phyloP scores from a whole-genome alignment of 2,329 filamentous ascomycete genomes.

The Aspergillus japonicus region DNA sequence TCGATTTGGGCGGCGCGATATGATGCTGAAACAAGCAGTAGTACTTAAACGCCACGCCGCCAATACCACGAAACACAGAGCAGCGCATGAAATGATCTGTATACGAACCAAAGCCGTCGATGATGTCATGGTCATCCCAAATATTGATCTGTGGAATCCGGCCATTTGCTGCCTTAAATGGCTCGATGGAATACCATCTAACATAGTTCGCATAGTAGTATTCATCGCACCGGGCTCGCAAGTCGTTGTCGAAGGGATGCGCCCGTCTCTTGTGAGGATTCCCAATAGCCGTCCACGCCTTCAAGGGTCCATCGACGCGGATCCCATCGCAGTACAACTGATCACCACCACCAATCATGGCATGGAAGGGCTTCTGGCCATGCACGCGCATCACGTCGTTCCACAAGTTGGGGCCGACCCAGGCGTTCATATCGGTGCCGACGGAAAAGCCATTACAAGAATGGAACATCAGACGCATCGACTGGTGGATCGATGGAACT shows the following conservation, averaged over 20 bases:
- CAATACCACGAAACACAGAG: conserved; percentile 64
- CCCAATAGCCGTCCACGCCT: conserved; percentile 60
- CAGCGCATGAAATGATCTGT: conserved; percentile 67
- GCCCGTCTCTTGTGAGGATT: conserved; percentile 61
- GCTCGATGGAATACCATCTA: conserved; percentile 67
- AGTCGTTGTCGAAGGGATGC: conserved; percentile 64
- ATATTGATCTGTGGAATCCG: conserved; percentile 65
- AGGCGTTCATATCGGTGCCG: conserved; percentile 62
- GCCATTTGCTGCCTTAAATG: conserved; percentile 59
- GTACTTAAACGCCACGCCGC: conserved; percentile 59
- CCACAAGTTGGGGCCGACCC: conserved; percentile 63
- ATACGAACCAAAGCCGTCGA: conserved; percentile 66
- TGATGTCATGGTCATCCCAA: conserved; percentile 67
- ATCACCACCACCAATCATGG: conserved; percentile 86
- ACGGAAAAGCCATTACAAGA: conserved; percentile 69
- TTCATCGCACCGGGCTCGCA: conserved; percentile 59
- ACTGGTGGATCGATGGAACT: conserved; percentile 59
- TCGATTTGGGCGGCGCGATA: conserved; percentile 77
- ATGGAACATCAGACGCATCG: conserved; percentile 69
- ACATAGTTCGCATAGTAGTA: conserved; percentile 64
- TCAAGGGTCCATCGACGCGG: conserved; percentile 77
- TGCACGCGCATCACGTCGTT: conserved; percentile 64
- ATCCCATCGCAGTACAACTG: conserved; percentile 80
- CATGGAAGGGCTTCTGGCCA: conserved; percentile 59
- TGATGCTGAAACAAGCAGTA: conserved; percentile 72